These are phyloP conservation scores for Lagenidium giganteum DNA, from an alignment of 352 stramenopile species.

Conservation along the genomic window DNA sequence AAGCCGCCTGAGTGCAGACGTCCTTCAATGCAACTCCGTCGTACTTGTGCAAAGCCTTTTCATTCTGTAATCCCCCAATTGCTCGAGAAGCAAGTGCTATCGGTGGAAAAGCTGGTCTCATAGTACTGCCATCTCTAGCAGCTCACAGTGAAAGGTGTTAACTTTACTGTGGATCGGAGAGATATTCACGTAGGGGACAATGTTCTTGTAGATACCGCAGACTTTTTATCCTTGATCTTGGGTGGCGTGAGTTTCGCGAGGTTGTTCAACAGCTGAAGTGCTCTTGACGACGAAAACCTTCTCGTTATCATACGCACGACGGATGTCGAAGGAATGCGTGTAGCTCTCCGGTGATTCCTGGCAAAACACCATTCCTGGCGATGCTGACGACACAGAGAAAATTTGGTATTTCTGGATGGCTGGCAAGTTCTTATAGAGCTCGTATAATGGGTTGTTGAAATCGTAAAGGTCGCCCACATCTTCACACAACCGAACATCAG, in stretches of 20 bases:
- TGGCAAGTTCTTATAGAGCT: conserved; percentile 1
- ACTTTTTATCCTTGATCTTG: background rate
- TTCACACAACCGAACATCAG: background rate
- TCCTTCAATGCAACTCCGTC: too few species aligned
- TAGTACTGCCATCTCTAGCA: too few species aligned
- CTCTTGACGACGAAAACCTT: background rate
- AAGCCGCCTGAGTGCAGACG: too few species aligned
- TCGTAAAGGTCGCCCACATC: background rate
- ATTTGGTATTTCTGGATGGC: conserved; percentile 3
- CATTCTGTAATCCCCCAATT: too few species aligned
- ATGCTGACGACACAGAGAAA: background rate
- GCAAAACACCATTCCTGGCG: background rate
- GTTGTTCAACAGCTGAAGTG: background rate
- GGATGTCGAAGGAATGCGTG: background rate
- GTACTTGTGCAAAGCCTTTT: too few species aligned
- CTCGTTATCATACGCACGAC: background rate
- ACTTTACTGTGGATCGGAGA: too few species aligned
- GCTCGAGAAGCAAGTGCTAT: too few species aligned
- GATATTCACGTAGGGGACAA: conserved; percentile 1
- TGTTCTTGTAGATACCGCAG: background rate
- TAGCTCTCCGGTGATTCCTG: background rate
- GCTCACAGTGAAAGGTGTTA: too few species aligned
- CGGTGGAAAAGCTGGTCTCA: too few species aligned
- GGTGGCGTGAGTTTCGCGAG: background rate
- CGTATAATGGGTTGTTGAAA: background rate